A percentile compares a stretch with the other conserved stretches of the same genome.
Conservation (phyloP, 2,329 filamentous ascomycete species). For the Lasiodiplodia gonubiensis region DNA sequence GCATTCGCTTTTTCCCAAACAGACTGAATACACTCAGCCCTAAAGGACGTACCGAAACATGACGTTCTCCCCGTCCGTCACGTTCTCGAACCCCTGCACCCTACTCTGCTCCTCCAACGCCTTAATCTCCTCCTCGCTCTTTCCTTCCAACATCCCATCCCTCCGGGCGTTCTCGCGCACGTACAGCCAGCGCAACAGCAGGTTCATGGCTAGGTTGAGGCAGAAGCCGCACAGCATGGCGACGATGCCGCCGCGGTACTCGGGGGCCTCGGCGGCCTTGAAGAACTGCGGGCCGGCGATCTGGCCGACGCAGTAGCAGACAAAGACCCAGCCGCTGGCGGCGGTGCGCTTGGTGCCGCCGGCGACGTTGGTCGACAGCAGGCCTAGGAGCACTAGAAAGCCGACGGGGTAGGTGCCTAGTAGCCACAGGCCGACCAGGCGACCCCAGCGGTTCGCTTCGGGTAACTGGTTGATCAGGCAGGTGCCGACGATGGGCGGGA, state of each 20-base stretch:
- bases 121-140: slow-evolving; percentile 61
- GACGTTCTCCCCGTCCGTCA: slow-evolving; percentile 33
- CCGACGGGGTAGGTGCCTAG: slow-evolving; percentile 67
- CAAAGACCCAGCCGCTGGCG: slow-evolving; percentile 68
- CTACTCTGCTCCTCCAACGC: slow-evolving; percentile 46
- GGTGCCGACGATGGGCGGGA: slow-evolving; percentile 63
- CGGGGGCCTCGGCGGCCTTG: slow-evolving; percentile 64
- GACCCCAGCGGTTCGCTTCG: slow-evolving; percentile 54
- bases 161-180: slow-evolving; percentile 65
- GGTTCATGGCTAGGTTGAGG: slow-evolving; percentile 53
- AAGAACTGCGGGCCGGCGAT: slow-evolving; percentile 70
- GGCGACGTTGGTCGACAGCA: slow-evolving; percentile 67
- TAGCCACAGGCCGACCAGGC: slow-evolving; percentile 65
- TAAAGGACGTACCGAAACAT: slow-evolving; percentile 35
- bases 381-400: slow-evolving; percentile 65
- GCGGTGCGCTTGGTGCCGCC: slow-evolving; percentile 74
- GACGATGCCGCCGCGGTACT: slow-evolving; percentile 63
- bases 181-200: slow-evolving; percentile 59
- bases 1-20: too few relatives aligned
- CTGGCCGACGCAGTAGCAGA: slow-evolving; percentile 70
- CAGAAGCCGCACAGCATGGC: slow-evolving; percentile 66
- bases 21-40: neutral
- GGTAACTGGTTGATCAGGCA: slow-evolving; percentile 59
- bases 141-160: slow-evolving; percentile 61
- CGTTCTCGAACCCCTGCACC: slow-evolving; percentile 33